These are phyloP conservation scores for Oryza meridionalis DNA, from an alignment of 176 grass and related monocot genomes.

Conservation along the genomic window DNA sequence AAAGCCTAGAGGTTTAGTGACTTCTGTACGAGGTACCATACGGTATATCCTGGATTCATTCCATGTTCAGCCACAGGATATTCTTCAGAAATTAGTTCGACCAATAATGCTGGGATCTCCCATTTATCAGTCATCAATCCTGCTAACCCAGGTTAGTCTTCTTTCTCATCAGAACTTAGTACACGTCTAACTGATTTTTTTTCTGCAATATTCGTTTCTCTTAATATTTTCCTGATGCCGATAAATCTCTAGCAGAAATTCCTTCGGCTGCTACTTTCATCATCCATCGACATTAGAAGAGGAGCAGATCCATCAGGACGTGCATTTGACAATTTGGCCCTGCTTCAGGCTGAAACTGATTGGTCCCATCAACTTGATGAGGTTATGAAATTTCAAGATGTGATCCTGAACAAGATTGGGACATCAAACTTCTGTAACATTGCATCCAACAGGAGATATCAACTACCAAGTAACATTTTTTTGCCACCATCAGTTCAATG, in stretches of 20 bases:
- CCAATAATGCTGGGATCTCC: background rate
- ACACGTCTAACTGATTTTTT: background rate
- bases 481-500: background rate
- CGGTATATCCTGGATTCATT: background rate
- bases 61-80: background rate
- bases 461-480: background rate
- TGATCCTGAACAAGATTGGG: background rate
- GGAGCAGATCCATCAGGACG: background rate
- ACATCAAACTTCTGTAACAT: background rate
- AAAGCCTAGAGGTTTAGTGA: background rate
- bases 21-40: background rate
- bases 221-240: background rate
- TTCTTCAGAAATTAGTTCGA: slow-evolving; percentile 3
- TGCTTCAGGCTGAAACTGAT: background rate
- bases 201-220: background rate
- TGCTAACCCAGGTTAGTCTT: slow-evolving; percentile 4
- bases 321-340: background rate
- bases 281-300: background rate
- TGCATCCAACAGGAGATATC: background rate
- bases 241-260: slow-evolving; percentile 17
- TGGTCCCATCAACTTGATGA: background rate
- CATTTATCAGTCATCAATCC: background rate
- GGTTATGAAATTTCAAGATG: background rate
- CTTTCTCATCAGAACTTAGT: background rate
- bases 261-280: background rate